phyloP scores from a whole-genome alignment of 805 yeast species.

The Saccharomycopsis microspora region DNA sequence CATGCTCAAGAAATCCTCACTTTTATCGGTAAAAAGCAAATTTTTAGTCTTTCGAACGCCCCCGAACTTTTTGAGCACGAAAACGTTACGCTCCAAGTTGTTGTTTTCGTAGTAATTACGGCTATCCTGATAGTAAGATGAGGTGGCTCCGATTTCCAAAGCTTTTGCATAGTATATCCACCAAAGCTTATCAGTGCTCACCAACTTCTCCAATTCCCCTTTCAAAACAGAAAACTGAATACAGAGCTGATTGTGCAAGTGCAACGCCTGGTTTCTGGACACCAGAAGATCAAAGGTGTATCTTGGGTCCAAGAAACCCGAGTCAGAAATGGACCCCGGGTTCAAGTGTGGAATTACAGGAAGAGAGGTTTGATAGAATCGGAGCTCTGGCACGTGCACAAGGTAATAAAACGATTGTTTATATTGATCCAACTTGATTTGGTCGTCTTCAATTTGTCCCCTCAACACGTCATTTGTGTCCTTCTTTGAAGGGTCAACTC shows the following conservation, averaged over 20 bases:
- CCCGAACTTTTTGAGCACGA: constrained; percentile 12
- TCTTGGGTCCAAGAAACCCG: constrained; percentile 15
- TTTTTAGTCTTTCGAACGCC: constrained; percentile 3
- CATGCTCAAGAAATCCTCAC: constrained; percentile 15
- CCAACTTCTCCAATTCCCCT: constrained; percentile 8
- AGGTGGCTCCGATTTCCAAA: background rate
- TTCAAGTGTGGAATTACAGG: constrained; percentile 10
- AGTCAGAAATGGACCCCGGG: constrained; percentile 1
- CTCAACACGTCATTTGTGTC: constrained; percentile 1
- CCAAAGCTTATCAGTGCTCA: constrained; percentile 16
- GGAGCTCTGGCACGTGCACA: constrained; percentile 10
- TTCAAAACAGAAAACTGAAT: constrained; percentile 1
- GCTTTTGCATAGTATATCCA: constrained; percentile 12
- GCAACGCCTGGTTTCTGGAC: constrained; percentile 11
- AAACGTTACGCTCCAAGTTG: constrained; percentile 6
- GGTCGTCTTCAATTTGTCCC: constrained; percentile 8
- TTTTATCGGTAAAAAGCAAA: constrained; percentile 10
- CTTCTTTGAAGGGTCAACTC: background rate
- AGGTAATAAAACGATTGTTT: constrained; percentile 12
- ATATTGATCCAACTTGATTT: constrained; percentile 8
- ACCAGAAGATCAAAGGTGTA: constrained; percentile 13
- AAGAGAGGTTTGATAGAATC: constrained; percentile 14
- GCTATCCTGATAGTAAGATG: background rate
- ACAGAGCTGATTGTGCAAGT: constrained; percentile 9
- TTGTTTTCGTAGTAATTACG: background rate